Evolutionary conservation across 2,329 filamentous ascomycete genomes (phyloP).

Genomic region (Zarea fungicola): DNA sequence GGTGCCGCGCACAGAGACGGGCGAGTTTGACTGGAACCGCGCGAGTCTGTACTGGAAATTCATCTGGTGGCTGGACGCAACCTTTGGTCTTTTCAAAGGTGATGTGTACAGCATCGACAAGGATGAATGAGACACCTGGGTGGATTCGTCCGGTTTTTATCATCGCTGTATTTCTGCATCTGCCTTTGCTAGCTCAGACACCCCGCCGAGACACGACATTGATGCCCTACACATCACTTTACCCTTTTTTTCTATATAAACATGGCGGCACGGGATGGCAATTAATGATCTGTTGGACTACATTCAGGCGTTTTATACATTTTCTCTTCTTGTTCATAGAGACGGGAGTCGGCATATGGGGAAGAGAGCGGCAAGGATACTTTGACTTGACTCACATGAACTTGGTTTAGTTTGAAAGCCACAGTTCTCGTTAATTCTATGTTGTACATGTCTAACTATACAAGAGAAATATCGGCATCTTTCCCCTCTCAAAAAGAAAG

Average conservation of each 20-base stretch:
- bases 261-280: not conserved
- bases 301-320: constrained; percentile 1
- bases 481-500: too few species aligned
- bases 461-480: constrained; percentile 2
- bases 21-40: constrained; percentile 70
- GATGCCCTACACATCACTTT: not conserved
- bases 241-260: not conserved
- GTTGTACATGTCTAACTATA: constrained; percentile 13
- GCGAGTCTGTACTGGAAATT: constrained; percentile 65
- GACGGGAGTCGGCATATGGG: not conserved
- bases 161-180: not conserved
- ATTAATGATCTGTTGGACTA: not conserved
- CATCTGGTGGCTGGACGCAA: constrained; percentile 57
- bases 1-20: constrained; percentile 66
- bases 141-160: not conserved
- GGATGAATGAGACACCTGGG: constrained; percentile 42
- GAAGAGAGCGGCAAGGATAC: not conserved
- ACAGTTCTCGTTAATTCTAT: not conserved
- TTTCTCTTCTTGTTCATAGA: constrained; percentile 1
- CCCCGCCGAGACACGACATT: not conserved
- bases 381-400: not conserved
- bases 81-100: constrained; percentile 53
- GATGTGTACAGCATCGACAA: constrained; percentile 54
- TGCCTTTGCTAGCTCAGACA: too few species aligned
- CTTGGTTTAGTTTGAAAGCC: not conserved